Evolutionary conservation across 139 green algal genomes (phyloP).

Genomic region (Chlamydomonas incerta): DNA sequence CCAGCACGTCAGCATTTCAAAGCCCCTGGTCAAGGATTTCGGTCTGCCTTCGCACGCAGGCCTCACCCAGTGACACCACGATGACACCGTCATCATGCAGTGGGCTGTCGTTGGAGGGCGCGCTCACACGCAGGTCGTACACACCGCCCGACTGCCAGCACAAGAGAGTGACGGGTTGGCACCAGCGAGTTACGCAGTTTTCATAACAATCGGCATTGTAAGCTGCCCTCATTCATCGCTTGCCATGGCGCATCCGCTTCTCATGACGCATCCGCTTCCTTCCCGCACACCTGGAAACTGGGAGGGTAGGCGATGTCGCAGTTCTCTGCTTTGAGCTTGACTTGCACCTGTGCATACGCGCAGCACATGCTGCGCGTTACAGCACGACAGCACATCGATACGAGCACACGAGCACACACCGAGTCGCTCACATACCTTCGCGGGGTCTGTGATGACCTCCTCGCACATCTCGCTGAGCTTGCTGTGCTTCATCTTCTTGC

Average conservation of each 20-base stretch:
- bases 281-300: conserved; percentile 85
- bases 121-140: conserved; percentile 74
- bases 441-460: conserved; percentile 80
- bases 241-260: too few relatives aligned
- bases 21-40: too few relatives aligned
- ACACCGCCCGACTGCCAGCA: conserved; percentile 27
- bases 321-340: conserved; percentile 87
- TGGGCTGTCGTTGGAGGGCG: conserved; percentile 48
- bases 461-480: conserved; percentile 84
- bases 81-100: conserved; percentile 77
- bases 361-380: too few relatives aligned
- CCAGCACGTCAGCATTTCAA: too few relatives aligned
- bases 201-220: too few relatives aligned
- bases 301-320: conserved; percentile 96
- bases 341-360: conserved; percentile 67
- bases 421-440: conserved; percentile 62
- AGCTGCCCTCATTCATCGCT: too few relatives aligned
- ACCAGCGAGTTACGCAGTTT: too few relatives aligned
- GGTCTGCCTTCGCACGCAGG: too few relatives aligned
- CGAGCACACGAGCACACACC: neutral
- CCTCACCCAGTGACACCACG: conserved; percentile 73
- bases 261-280: too few relatives aligned
- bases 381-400: too few relatives aligned
- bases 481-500: conserved; percentile 92
- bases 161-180: too few relatives aligned